Base-by-base conservation (phyloP, 2,329 filamentous ascomycete species). In the Huntiella bhutanensis region DNA sequence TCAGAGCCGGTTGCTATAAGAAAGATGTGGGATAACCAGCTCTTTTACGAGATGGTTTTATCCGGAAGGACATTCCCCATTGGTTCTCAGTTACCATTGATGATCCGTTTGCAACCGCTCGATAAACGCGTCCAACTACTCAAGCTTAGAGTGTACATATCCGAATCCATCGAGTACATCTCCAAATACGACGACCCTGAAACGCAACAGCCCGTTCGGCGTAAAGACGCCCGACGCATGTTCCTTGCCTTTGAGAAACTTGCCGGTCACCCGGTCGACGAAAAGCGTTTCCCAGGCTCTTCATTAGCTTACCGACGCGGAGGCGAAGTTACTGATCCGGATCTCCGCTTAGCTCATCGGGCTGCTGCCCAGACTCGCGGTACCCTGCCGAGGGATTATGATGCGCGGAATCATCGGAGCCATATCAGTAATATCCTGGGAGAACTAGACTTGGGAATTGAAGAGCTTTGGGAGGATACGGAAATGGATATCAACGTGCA, bases 401-500 rank as follows among this genome's bases (percentile, higher is more conserved):
- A 40, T 4, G 40, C 33, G 7, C 16, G 39, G 22, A 36, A 34
- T 39, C 35, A 43, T 33, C 48, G 45, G 5, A 33, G 44, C 58
- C 60, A 7, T 13, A 37, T 43, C n/a, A 77, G 74, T 4, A 94
- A 92, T 56, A 63, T 94, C 4, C 66, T 95, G 4, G 87, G 87
- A 7, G 80, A 92, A 54, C 65, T 94, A 13, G 76, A 82, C 38
- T 69, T 80, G 11, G 73, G 72, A 1, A 56, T 75, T 1, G 82
- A 92, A 57, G 69, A 70, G 16, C 84, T 79, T 54, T 80, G 87
- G 66, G 86, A 83, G 1, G 81, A 86, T 15, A 94, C 87, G 0
- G 87, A 95, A 62, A 86, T 94, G 66, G 87, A 95, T 58, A 88
- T 93, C 67, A 91, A 81, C 51, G 84, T 94, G 7, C 85, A 93